phyloP scores from a whole-genome alignment of 768 basidiomycete genomes.

The Lentinula sp. region DNA sequence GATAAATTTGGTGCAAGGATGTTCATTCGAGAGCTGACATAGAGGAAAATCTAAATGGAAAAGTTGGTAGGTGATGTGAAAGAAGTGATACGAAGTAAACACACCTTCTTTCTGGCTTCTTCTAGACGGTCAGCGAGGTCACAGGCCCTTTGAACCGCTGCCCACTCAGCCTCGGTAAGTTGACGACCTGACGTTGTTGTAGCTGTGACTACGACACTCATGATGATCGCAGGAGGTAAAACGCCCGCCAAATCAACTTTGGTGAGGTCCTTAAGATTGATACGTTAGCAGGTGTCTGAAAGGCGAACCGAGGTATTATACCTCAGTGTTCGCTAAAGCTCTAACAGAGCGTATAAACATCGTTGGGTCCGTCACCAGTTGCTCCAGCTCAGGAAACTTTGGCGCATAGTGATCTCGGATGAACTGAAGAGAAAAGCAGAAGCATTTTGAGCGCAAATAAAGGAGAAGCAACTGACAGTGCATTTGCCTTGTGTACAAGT shows the following conservation, averaged over 20 bases:
- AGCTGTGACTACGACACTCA: slow-evolving; percentile 94
- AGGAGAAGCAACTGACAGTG: background rate
- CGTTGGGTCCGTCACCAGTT: slow-evolving; percentile 84
- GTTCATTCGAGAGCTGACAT: slow-evolving; percentile 99
- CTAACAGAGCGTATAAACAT: slow-evolving; percentile 93
- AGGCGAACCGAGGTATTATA: slow-evolving; percentile 17
- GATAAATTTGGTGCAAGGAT: slow-evolving; percentile 97
- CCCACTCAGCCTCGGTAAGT: slow-evolving; percentile 68
- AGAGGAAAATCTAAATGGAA: slow-evolving; percentile 79
- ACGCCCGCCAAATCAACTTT: slow-evolving; percentile 78
- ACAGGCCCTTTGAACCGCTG: slow-evolving; percentile 77
- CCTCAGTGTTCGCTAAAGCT: slow-evolving; percentile 79
- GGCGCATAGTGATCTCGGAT: slow-evolving; percentile 95
- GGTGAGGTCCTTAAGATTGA: slow-evolving; percentile 61
- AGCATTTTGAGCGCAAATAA: slow-evolving; percentile 12
- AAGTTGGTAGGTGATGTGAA: background rate
- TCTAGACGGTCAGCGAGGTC: slow-evolving; percentile 86
- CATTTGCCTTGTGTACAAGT: slow-evolving; percentile 84
- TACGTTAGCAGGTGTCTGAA: background rate
- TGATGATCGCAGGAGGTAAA: slow-evolving; percentile 84
- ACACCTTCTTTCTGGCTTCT: slow-evolving; percentile 82
- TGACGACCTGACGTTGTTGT: slow-evolving; percentile 81
- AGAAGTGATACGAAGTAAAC: background rate
- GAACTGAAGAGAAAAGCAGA: slow-evolving; percentile 48
- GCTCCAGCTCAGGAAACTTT: slow-evolving; percentile 95